These are phyloP conservation scores for Fusarium euwallaceae DNA, from an alignment of 2,329 filamentous ascomycete genomes.

Conservation along the genomic window DNA sequence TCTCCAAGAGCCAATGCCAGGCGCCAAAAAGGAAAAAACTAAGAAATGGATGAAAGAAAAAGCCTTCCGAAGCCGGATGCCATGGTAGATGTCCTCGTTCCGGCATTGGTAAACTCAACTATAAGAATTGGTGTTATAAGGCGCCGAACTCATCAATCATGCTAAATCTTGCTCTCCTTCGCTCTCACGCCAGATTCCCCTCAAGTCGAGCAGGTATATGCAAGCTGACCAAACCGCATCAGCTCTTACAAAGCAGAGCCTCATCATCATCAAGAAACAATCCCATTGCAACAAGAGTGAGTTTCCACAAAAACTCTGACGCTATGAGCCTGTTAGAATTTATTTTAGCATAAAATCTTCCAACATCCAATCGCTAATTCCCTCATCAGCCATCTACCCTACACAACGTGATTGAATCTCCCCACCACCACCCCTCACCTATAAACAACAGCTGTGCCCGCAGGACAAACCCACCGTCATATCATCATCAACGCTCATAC, in stretches of 20 bases:
- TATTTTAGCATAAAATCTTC: background rate
- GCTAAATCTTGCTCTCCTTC: background rate
- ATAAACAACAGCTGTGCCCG: background rate
- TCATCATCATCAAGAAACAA: background rate
- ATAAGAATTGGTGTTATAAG: background rate
- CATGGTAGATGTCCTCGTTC: background rate
- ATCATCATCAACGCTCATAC: constrained; percentile 25
- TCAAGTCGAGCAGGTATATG: background rate
- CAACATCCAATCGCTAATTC: constrained; percentile 2
- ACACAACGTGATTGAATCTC: constrained; percentile 24
- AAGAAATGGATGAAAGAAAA: background rate
- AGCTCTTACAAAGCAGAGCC: background rate
- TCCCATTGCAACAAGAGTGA: background rate
- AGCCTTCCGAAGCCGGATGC: background rate
- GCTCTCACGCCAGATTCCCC: background rate
- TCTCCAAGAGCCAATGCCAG: background rate
- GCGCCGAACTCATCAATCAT: background rate
- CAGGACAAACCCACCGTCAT: background rate
- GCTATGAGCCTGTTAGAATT: background rate
- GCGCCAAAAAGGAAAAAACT: background rate
- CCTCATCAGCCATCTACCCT: constrained; percentile 30
- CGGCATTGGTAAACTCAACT: background rate
- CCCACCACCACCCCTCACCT: constrained; percentile 33
- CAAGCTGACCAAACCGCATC: background rate
- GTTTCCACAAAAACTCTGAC: background rate